phyloP scores from a whole-genome alignment of 208 protist genomes.

The Leishmania martiniquensis region DNA sequence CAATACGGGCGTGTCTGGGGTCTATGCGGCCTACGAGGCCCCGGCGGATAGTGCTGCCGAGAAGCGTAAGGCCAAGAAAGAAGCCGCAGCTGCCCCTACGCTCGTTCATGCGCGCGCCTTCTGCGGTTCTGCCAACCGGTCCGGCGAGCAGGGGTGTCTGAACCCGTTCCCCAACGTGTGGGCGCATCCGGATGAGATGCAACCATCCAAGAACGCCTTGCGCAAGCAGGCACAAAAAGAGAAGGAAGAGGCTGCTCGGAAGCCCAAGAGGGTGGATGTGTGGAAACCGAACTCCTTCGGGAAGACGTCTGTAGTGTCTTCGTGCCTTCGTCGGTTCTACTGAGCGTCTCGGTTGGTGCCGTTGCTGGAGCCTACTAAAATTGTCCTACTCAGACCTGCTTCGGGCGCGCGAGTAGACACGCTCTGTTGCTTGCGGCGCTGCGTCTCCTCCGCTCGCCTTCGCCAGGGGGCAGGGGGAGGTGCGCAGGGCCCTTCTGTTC shows the following conservation, averaged over 20 bases:
- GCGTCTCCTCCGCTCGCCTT: slow-evolving; percentile 7
- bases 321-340: slow-evolving; percentile 83
- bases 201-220: slow-evolving; percentile 29
- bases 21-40: slow-evolving; percentile 58
- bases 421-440: slow-evolving; percentile 14
- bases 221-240: slow-evolving; percentile 33
- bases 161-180: slow-evolving; percentile 81
- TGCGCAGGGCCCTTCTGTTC: background rate
- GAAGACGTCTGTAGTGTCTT: slow-evolving; percentile 77
- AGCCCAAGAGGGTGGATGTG: slow-evolving; percentile 40
- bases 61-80: slow-evolving; percentile 34
- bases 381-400: background rate
- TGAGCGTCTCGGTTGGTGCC: slow-evolving; percentile 17
- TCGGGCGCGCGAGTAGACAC: background rate
- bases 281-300: slow-evolving; percentile 86
- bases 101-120: slow-evolving; percentile 49
- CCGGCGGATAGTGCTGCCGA: slow-evolving; percentile 28
- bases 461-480: background rate
- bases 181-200: slow-evolving; percentile 48
- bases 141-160: slow-evolving; percentile 59
- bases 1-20: slow-evolving; percentile 68
- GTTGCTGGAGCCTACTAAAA: no score
- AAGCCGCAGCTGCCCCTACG: slow-evolving; percentile 15
- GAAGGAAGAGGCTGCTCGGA: slow-evolving; percentile 32
- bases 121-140: slow-evolving; percentile 30